Base-by-base conservation (phyloP, 2,329 filamentous ascomycete genomes). In the Triangularia setosa region DNA sequence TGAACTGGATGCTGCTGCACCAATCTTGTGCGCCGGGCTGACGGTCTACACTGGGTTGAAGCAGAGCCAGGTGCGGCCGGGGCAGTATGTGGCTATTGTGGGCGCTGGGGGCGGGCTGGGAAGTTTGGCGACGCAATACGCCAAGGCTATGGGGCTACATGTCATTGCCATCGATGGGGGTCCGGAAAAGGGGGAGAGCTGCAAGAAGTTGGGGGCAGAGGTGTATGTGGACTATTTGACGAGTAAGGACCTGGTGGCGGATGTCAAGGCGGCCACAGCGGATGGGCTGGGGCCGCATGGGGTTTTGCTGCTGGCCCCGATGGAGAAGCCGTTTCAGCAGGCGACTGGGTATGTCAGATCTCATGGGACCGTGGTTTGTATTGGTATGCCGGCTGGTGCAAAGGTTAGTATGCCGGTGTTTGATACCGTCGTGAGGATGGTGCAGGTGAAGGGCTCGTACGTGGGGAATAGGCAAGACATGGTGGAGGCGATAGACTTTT, bases 301-400 rank as follows among this genome's bases (percentile, higher is more conserved):
- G 48, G 93, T 94, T 67, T 83, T 97, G 69, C 83, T 97, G 54
- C 87, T 97, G 66, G 93, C 94, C 67, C 92, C 92, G 60, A 86
- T 83, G 72, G 93, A 97, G 84, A 92, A 90, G 82, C 94, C 94
- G 62, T 97, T 97, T 87, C 92, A 97, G 81, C 93, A 97, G 81
- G 94, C 94, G 53, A 88, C 91, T 57, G 88, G 86, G 78, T 97
- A 97, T 78, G 89, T 97, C 67, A 90, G 94, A 65, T 85, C 92
- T 62, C 87, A 88, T 66, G 93, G 93, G 65, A 85, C 87, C 44
- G 90, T 97, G 73, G 86, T 97, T 68, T 94, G 91, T 79, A 95
- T 98, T 73, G 94, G 93, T 73, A 83, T 97, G 27, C 94, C 94
- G 4, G 89, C 91, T 33, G 83, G 88, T 68, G 93, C 93, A 1